Conservation (phyloP, 225 moss, liverwort and hornwort species). For the Polytrichum formosum region DNA sequence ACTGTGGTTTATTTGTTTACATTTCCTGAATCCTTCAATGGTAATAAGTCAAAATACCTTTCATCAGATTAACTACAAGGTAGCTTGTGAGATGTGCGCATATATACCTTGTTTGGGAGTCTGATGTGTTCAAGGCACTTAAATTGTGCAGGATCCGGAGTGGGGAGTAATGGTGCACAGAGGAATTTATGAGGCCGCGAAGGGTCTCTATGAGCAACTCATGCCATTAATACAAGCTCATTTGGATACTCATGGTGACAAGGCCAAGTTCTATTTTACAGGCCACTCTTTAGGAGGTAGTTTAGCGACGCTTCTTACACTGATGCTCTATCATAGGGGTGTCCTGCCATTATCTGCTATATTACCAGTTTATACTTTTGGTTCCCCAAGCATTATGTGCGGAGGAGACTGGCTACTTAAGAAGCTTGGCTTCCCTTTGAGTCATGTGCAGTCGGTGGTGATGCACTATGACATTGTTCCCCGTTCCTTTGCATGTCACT, state of each 20-base stretch:
- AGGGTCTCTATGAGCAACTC: slow-evolving; percentile 68
- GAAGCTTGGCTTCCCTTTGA: slow-evolving; percentile 53
- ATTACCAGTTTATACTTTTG: slow-evolving; percentile 71
- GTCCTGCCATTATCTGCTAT: slow-evolving; percentile 42
- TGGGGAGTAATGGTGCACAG: slow-evolving; percentile 79
- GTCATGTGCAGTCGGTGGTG: slow-evolving; percentile 59
- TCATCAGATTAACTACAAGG: too few species aligned
- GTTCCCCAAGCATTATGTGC: slow-evolving; percentile 71
- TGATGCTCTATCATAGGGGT: slow-evolving; percentile 62
- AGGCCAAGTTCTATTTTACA: slow-evolving; percentile 55
- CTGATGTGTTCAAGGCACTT: not conserved
- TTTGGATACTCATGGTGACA: slow-evolving; percentile 32
- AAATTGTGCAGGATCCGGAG: slow-evolving; percentile 34
- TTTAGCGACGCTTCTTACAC: slow-evolving; percentile 52
- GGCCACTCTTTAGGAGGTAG: slow-evolving; percentile 87
- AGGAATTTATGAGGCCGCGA: slow-evolving; percentile 79
- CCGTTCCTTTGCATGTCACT: slow-evolving; percentile 63
- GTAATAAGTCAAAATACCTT: too few species aligned
- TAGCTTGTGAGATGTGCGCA: too few species aligned
- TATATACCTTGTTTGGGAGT: not conserved
- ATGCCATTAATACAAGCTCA: slow-evolving; percentile 56
- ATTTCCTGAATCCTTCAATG: too few species aligned
- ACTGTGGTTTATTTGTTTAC: too few species aligned
- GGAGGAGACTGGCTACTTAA: slow-evolving; percentile 73
- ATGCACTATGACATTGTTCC: slow-evolving; percentile 85